A percentile compares a stretch with the other conserved stretches of the same genome.
phyloP scores from a whole-genome alignment of 2,329 filamentous ascomycete species.

The Dactylellina sp. region DNA sequence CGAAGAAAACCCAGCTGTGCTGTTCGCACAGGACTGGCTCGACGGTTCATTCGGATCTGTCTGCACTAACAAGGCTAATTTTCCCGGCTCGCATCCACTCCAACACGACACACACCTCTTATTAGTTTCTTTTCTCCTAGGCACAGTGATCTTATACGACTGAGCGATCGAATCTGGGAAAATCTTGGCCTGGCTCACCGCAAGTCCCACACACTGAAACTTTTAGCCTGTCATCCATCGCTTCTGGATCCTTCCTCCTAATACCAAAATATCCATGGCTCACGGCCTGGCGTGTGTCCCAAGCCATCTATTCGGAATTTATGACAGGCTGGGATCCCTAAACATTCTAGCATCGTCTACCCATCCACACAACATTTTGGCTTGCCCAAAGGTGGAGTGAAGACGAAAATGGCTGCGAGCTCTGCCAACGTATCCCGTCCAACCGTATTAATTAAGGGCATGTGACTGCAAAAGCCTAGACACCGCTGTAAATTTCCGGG shows the following conservation, averaged over 20 bases:
- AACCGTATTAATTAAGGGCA: neutral
- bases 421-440: slow-evolving; percentile 12
- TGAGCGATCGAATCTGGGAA: neutral
- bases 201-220: slow-evolving; percentile 9
- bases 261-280: slow-evolving; percentile 36
- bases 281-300: slow-evolving; percentile 32
- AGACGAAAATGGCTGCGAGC: slow-evolving; percentile 7
- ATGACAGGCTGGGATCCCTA: slow-evolving; percentile 31
- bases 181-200: neutral
- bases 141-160: slow-evolving; percentile 11
- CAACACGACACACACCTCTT: neutral
- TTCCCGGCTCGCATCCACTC: slow-evolving; percentile 21
- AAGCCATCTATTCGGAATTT: slow-evolving; percentile 56
- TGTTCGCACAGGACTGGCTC: neutral
- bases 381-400: slow-evolving; percentile 2
- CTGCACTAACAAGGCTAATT: slow-evolving; percentile 28
- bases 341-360: slow-evolving; percentile 36
- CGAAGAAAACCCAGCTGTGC: no score
- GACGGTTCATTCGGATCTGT: slow-evolving; percentile 18
- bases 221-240: slow-evolving; percentile 37
- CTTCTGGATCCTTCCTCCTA: slow-evolving; percentile 21
- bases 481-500: no score
- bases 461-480: neutral
- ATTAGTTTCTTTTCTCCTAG: neutral
- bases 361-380: slow-evolving; percentile 19